A percentile compares a stretch with the other conserved stretches of the same genome.
Evolutionary conservation across 495 filamentous ascomycete species (phyloP).

Genomic region (Aspergillus sclerotioniger): DNA sequence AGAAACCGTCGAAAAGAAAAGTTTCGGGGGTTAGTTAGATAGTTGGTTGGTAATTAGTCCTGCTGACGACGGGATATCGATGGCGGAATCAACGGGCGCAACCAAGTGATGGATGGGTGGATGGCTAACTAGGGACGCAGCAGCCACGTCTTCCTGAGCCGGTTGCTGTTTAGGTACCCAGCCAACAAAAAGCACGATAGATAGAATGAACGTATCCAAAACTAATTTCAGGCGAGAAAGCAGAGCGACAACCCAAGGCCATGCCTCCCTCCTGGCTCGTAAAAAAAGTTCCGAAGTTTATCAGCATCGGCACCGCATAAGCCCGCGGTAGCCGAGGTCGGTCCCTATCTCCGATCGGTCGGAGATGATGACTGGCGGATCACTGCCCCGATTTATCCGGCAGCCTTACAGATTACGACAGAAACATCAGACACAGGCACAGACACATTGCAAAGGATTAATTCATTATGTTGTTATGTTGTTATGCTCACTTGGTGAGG

Average conservation of each 20-base stretch:
- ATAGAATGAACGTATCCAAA: too few relatives aligned
- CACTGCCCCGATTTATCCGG: neutral
- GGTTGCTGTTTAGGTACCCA: too few relatives aligned
- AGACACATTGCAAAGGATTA: neutral
- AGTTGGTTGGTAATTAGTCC: too few relatives aligned
- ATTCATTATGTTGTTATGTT: neutral
- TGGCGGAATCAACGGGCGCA: too few relatives aligned
- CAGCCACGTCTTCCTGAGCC: too few relatives aligned
- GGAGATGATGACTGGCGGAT: neutral
- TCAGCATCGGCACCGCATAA: neutral
- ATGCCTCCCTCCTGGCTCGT: neutral
- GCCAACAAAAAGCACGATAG: too few relatives aligned
- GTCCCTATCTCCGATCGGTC: neutral
- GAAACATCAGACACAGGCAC: neutral
- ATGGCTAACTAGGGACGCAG: too few relatives aligned
- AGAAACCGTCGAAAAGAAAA: too few relatives aligned
- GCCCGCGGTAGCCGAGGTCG: neutral
- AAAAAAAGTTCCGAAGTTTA: neutral
- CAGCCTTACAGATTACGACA: neutral
- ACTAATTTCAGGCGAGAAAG: too few relatives aligned
- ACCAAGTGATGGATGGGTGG: too few relatives aligned
- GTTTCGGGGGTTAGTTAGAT: too few relatives aligned
- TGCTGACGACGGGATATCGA: too few relatives aligned
- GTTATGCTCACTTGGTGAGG: neutral
- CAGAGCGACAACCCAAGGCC: neutral